Base-by-base conservation (phyloP, 2,329 filamentous ascomycete species). In the Teratosphaeria gauchensis region DNA sequence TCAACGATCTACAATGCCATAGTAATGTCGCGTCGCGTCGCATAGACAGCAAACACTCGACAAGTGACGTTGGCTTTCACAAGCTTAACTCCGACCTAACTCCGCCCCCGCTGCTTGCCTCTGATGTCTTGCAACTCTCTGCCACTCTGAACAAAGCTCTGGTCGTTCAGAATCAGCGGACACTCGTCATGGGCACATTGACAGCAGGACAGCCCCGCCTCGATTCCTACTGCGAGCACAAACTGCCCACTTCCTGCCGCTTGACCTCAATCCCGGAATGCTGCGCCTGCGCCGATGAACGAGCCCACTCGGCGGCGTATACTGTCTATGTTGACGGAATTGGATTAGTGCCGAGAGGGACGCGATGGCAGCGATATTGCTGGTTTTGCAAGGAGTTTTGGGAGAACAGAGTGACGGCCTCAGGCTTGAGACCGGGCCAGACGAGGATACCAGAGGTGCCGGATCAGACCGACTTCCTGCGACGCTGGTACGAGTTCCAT, bases 351-450 rank as follows among this genome's bases (percentile, higher is more conserved):
- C 71, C 74, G 38, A 69, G 77, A 28, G 78, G 77, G 2, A 77
- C 73, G 4, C 64, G 78, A 46, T 80, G 78, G 77, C 75, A 80
- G 63, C 69, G 75, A 58, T 80, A 80, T 59, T 80, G 78, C 62
- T 80, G 77, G 77, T 78, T 75, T 62, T 80, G 78, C 61, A 77
- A 77, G 67, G 76, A 77, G 54, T 80, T 79, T 66, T 80, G 78
- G 78, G 72, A 71, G 55, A 76, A 78, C 56, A 64, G 78, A 19
- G 70, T 79, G 19, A 69, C 70, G 8, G 72, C 71, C 5, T 75
- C 75, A 16, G 74, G 77, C 4, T 65, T 80, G 30, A 66, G 72
- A n/a, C 69, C 73, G 1, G 69, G 68, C 2, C 74, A 78, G 59
- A 78, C 78, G 9, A 71, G 74, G 16, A 75, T 80, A 51, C 78